Evolutionary conservation across 768 basidiomycete species (phyloP), one percentile per base, ranked within the genome.

Genomic region (Kwoniella bestiolae): DNA sequence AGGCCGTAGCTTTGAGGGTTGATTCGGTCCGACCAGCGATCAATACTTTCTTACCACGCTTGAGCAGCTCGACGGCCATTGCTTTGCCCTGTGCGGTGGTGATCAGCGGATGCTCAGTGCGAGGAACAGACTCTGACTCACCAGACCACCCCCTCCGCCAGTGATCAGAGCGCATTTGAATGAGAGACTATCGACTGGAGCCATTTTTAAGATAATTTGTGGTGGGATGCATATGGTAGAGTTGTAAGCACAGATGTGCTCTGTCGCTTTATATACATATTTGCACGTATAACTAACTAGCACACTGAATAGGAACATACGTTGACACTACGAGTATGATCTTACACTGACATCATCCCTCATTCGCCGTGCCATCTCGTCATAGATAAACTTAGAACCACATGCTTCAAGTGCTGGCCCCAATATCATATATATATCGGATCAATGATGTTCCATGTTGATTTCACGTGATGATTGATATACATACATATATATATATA

Each of bases 121-220:
- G 28, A 5, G 2, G 6, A 28, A 6, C 28, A 26, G 14, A 8
- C 16, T 25, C 25, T 31, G 28, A 68, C 72, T 67, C 53, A 71
- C 72, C 38, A 74, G 25, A 16, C 72, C 72, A 23, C 72, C 72
- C 44, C 25, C 67, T 8, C 72, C 72, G 11, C 72, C 72, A 1
- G 72, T 74, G 49, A 74, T 56, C 21, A 71, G 44, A 8, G 67
- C 72, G 52, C 65, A 71, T 56, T 74, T 61, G 63, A 74, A 74
- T 9, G 49, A 45, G 11, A 66, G 58, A 47, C 32, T 66, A 3
- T 55, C 29, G 3, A 58, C 49, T 1, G 63, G 63, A 23, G 63
- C 7, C 63, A 65, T 65, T 21, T n/a, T 52, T 9, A 31, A 18
- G 14, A 29, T 25, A 12, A 11, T 8, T 26, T n/a, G 23, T 50